These are phyloP conservation scores for Petunia axillaris DNA, from an alignment of 257 asterid species.

Conservation along the genomic window DNA sequence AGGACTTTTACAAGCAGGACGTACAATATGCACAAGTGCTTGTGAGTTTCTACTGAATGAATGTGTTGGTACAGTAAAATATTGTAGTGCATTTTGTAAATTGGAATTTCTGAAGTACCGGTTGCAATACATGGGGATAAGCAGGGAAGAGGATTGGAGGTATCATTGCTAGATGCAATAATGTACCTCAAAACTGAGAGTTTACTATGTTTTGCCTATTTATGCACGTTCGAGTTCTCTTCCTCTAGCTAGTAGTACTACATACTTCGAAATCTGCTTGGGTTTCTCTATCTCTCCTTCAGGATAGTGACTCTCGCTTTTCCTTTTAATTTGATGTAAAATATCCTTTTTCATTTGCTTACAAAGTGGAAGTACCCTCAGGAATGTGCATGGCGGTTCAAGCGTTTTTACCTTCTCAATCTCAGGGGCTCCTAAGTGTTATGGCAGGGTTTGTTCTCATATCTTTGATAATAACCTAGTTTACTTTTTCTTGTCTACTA, in stretches of 20 bases:
- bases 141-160: not conserved
- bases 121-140: constrained; percentile 2
- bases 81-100: not conserved
- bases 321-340: not conserved
- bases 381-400: constrained; percentile 89
- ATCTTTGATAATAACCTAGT: constrained; percentile 14
- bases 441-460: constrained; percentile 52
- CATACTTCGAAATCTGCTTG: constrained; percentile 7
- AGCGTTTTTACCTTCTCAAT: constrained; percentile 61
- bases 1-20: not conserved
- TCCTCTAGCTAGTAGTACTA: constrained; percentile 10
- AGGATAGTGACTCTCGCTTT: not conserved
- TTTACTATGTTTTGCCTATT: not conserved
- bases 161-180: not conserved
- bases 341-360: not conserved
- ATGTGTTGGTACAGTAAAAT: not conserved
- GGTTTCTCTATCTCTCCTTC: not conserved
- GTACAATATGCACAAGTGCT: not conserved
- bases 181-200: not conserved
- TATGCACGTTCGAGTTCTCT: not conserved
- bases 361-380: constrained; percentile 23
- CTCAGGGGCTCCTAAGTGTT: constrained; percentile 57
- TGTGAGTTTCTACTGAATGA: not conserved
- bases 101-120: not conserved
- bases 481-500: not conserved